phyloP scores from a whole-genome alignment of 345 rosid species.

The Linum tenue region DNA sequence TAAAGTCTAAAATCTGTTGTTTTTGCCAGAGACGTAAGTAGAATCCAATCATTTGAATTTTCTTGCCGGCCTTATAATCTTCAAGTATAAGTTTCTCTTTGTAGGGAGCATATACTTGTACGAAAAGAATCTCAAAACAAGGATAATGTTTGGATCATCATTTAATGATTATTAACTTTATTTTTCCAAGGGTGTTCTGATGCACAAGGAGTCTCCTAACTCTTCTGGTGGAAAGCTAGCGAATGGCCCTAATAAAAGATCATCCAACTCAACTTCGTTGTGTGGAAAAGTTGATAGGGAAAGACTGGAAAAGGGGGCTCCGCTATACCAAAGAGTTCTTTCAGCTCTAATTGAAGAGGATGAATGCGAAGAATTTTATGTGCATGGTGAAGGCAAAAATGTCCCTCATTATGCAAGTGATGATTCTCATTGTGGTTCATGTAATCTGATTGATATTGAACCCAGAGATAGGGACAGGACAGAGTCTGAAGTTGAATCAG shows the following conservation, averaged over 20 bases:
- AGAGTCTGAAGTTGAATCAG: conserved; percentile 93
- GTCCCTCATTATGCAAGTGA: conserved; percentile 81
- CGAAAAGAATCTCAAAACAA: too few relatives aligned
- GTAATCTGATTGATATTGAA: conserved; percentile 76
- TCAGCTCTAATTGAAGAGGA: conserved; percentile 94
- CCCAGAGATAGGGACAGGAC: conserved; percentile 73
- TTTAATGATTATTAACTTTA: conserved; percentile 11
- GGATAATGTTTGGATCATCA: neutral
- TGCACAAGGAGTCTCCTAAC: conserved; percentile 33
- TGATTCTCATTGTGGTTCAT: conserved; percentile 95
- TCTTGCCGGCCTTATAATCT: too few relatives aligned
- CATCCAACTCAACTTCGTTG: conserved; percentile 31
- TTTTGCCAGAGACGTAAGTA: too few relatives aligned
- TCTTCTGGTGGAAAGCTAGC: conserved; percentile 32
- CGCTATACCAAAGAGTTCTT: conserved; percentile 75
- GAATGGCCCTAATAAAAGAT: conserved; percentile 30
- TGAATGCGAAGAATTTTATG: conserved; percentile 65
- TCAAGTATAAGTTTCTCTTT: too few relatives aligned
- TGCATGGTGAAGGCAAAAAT: conserved; percentile 55
- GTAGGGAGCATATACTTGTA: too few relatives aligned
- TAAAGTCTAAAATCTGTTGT: too few relatives aligned
- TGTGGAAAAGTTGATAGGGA: neutral
- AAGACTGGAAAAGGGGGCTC: conserved; percentile 16
- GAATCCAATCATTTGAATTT: too few relatives aligned
- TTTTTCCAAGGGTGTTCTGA: conserved; percentile 36